Evolutionary conservation across 139 green algal species (phyloP).

Genomic region (Penium margaritaceum): DNA sequence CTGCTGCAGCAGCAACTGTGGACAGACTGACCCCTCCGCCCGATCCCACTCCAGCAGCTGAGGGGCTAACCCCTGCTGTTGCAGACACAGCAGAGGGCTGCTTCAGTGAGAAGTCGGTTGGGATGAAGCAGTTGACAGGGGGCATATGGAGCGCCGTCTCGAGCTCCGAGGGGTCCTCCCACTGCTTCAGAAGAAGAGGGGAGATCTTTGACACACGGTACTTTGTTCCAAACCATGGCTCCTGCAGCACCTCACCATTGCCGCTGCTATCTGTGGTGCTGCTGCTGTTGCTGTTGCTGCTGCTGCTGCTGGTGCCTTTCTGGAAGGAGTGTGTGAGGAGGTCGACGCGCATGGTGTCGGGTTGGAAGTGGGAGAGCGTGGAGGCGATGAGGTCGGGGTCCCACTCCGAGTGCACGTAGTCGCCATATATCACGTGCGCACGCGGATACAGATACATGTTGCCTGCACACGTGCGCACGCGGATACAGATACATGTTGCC

Average conservation of each 20-base stretch:
- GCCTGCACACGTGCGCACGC: background rate
- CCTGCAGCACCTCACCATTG: conserved; percentile 29
- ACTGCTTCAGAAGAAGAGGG: conserved; percentile 15
- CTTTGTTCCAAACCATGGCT: conserved; percentile 49
- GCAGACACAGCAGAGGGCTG: too few species aligned
- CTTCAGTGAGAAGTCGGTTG: conserved; percentile 32
- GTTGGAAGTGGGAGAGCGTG: conserved; percentile 19
- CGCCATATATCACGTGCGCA: conserved; percentile 27
- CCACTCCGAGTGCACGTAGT: conserved; percentile 46
- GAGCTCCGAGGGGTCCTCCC: conserved; percentile 21
- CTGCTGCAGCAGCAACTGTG: too few species aligned
- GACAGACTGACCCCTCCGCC: too few species aligned
- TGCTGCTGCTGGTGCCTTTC: too few species aligned
- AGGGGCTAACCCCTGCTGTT: too few species aligned
- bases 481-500: background rate
- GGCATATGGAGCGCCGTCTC: conserved; percentile 61
- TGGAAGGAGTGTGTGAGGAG: conserved; percentile 29
- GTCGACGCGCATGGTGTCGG: conserved; percentile 40
- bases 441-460: conserved; percentile 40
- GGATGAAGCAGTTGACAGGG: conserved; percentile 74
- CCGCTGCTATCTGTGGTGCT: too few species aligned
- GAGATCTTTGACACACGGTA: conserved; percentile 22
- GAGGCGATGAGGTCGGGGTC: conserved; percentile 32
- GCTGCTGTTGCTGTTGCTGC: too few species aligned
- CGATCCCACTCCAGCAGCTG: too few species aligned